Evolutionary conservation across 352 stramenopile genomes (phyloP).

Genomic region (Phytophthora lateralis): DNA sequence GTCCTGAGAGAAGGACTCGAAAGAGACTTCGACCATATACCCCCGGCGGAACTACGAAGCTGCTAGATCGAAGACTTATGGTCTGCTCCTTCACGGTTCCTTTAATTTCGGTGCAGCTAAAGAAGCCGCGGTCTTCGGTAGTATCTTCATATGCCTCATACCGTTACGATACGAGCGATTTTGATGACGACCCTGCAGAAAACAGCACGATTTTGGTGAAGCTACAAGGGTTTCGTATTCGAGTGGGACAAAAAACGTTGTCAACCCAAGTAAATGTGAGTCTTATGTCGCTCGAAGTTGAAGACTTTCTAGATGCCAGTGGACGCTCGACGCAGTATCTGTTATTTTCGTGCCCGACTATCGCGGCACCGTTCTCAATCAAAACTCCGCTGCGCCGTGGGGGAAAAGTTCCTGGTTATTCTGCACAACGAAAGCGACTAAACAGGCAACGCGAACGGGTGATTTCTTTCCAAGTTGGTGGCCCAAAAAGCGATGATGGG

Average conservation of each 20-base stretch:
- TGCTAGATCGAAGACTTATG: slow-evolving; percentile 72
- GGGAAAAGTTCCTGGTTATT: slow-evolving; percentile 36
- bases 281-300: slow-evolving; percentile 76
- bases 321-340: slow-evolving; percentile 74
- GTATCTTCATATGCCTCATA: slow-evolving; percentile 59
- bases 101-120: slow-evolving; percentile 79
- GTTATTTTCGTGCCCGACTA: slow-evolving; percentile 79
- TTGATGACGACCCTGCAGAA: slow-evolving; percentile 62
- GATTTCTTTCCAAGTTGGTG: slow-evolving; percentile 58
- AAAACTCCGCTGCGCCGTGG: slow-evolving; percentile 52
- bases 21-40: slow-evolving; percentile 33
- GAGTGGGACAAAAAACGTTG: slow-evolving; percentile 80
- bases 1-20: slow-evolving; percentile 32
- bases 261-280: slow-evolving; percentile 76
- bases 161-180: slow-evolving; percentile 62
- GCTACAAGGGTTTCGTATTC: slow-evolving; percentile 81
- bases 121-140: slow-evolving; percentile 62
- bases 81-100: slow-evolving; percentile 87
- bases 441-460: slow-evolving; percentile 65
- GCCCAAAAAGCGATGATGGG: slow-evolving; percentile 19
- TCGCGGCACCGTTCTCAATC: slow-evolving; percentile 68
- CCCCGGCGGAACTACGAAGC: slow-evolving; percentile 36
- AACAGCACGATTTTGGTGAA: slow-evolving; percentile 78
- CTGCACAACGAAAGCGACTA: slow-evolving; percentile 33
- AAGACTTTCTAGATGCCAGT: slow-evolving; percentile 72